Evolutionary conservation across 306 rosid genomes (phyloP), one percentile per base, ranked within the genome.

Genomic region (Glycine latifolia): DNA sequence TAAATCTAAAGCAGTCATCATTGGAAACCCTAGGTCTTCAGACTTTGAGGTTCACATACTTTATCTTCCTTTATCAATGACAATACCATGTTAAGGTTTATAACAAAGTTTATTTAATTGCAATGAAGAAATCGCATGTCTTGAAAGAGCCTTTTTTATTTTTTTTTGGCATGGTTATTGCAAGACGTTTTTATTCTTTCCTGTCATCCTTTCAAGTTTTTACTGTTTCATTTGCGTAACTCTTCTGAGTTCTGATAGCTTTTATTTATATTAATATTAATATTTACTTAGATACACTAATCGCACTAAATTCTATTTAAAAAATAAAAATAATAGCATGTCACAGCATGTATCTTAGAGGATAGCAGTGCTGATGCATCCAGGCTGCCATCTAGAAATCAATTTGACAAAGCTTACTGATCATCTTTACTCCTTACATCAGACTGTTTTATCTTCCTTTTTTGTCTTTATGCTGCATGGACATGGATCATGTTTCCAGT

Each of bases 21-120:
- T 95, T 67, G 99, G 87, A 76, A 95, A 95, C 85, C 98, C 98
- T 60, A 92, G 98, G 49, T 90, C 96, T 12, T 83, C 99, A 65
- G 99, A 95, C 87, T 90, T 88, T 84, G 96, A 95, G 96, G 97
- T 93, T 73, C 72, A 68, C 67, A 46, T 66, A 14, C 71, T 65
- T 60, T 7, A 26, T 58, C 56, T 46, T 63, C 8, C 66, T 48
- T 76, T 39, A 47, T 71, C 47, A 44, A 26, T 31, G 16, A n/a
- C 59, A 62, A 16, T 48, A n/a, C 59, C 55, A 16, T 48, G 53
- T 44, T 67, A 79, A 47, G 47, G 14, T 66, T 84, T 61, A 76
- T 56, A 43, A 7, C 5, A 0, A 4, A 48, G 35, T 46, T 49
- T 8, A 56, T 46, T 33, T 41, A 67, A 6, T 17, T 62, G 41